These are phyloP conservation scores for Buxus sempervirens DNA, from an alignment of 164 flowering plant genomes.

Conservation along the genomic window DNA sequence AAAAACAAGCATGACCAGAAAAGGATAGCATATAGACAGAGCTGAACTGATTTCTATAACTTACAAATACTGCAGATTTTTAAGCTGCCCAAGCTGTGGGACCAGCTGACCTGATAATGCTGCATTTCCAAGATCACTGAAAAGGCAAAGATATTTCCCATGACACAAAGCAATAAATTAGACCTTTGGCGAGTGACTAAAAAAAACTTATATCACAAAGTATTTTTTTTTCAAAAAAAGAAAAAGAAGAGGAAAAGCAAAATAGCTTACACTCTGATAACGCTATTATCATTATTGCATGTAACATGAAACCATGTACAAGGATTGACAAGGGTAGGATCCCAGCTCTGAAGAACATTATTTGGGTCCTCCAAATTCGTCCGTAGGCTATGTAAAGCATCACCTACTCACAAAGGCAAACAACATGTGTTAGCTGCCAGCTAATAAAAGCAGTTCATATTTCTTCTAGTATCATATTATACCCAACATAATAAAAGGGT, in stretches of 20 bases:
- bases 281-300: slow-evolving; percentile 90
- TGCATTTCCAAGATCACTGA: slow-evolving; percentile 96
- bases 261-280: slow-evolving; percentile 75
- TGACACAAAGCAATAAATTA: not conserved
- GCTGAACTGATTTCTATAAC: slow-evolving; percentile 20
- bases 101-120: slow-evolving; percentile 80
- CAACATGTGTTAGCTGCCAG: not conserved
- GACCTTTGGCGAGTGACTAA: too few species aligned
- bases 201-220: too few species aligned
- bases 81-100: slow-evolving; percentile 80
- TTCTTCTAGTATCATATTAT: not conserved
- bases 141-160: slow-evolving; percentile 3
- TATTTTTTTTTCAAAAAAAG: not conserved
- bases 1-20: not conserved
- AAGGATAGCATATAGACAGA: not conserved
- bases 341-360: slow-evolving; percentile 93
- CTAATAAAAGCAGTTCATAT: not conserved
- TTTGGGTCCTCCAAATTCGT: slow-evolving; percentile 74
- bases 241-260: not conserved
- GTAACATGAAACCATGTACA: slow-evolving; percentile 98
- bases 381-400: slow-evolving; percentile 76
- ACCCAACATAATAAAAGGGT: not conserved
- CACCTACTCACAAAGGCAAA: slow-evolving; percentile 49
- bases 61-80: slow-evolving; percentile 87
- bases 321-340: slow-evolving; percentile 90